phyloP scores from a whole-genome alignment of 2,329 filamentous ascomycete species.

The Chalara sp. region DNA sequence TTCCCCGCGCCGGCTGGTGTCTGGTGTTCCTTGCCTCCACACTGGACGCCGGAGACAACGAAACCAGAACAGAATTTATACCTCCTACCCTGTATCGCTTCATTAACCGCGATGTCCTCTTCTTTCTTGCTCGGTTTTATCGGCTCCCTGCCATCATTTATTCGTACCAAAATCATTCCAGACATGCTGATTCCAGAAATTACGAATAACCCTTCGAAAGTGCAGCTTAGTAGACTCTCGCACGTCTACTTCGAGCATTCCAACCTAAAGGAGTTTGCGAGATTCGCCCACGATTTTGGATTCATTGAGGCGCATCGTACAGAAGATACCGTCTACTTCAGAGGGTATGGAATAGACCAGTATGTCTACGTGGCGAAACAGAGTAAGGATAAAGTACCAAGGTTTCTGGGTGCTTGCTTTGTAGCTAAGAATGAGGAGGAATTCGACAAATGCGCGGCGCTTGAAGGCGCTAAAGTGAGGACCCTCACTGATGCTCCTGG shows the following conservation, averaged over 20 bases:
- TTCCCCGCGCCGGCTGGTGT: no score
- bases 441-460: slow-evolving; percentile 6
- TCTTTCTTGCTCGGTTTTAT: no score
- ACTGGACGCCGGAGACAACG: no score
- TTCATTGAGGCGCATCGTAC: slow-evolving; percentile 19
- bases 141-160: background rate
- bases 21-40: no score
- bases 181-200: slow-evolving; percentile 2
- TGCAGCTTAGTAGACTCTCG: slow-evolving; percentile 23
- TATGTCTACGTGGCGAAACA: slow-evolving; percentile 8
- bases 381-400: background rate
- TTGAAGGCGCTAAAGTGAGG: slow-evolving; percentile 41
- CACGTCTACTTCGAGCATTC: slow-evolving; percentile 27
- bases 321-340: slow-evolving; percentile 7
- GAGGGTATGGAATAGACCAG: slow-evolving; percentile 9
- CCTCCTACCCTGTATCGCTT: no score
- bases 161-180: slow-evolving; percentile 1
- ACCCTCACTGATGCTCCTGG: slow-evolving; percentile 43
- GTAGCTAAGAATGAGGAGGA: slow-evolving; percentile 6
- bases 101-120: no score
- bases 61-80: no score
- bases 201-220: slow-evolving; percentile 12
- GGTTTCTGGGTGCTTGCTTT: slow-evolving; percentile 7
- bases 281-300: slow-evolving; percentile 28
- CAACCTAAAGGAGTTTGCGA: slow-evolving; percentile 19